These are phyloP conservation scores for Aspergillus novofumigatus DNA, from an alignment of 2,329 filamentous ascomycete species.

Conservation along the genomic window DNA sequence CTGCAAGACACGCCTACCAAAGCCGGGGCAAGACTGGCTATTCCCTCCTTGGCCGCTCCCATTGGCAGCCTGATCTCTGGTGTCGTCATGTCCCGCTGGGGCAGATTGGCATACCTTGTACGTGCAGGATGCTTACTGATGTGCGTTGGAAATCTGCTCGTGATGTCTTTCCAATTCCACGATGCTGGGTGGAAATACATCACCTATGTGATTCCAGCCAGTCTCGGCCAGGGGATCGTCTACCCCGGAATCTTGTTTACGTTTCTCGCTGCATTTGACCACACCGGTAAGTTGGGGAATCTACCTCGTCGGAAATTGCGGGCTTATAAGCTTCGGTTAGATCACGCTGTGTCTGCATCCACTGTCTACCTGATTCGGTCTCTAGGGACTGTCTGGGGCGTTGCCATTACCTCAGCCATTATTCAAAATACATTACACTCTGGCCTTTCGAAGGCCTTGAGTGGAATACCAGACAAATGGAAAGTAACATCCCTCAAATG, in stretches of 20 bases:
- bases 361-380: slow-evolving; percentile 62
- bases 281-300: slow-evolving; percentile 45
- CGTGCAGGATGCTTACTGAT: slow-evolving; percentile 40
- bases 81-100: slow-evolving; percentile 47
- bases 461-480: slow-evolving; percentile 54
- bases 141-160: slow-evolving; percentile 42
- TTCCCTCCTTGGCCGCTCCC: slow-evolving; percentile 45
- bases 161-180: slow-evolving; percentile 39
- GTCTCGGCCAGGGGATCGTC: slow-evolving; percentile 45
- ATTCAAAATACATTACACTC: slow-evolving; percentile 58
- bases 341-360: slow-evolving; percentile 60
- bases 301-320: background rate
- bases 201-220: slow-evolving; percentile 44
- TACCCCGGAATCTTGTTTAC: slow-evolving; percentile 55
- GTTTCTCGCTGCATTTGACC: slow-evolving; percentile 59
- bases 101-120: slow-evolving; percentile 40
- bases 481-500: slow-evolving; percentile 44
- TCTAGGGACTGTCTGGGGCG: slow-evolving; percentile 61
- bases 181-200: slow-evolving; percentile 45
- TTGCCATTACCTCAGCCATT: slow-evolving; percentile 59
- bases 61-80: slow-evolving; percentile 43
- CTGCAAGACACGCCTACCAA: slow-evolving; percentile 42
- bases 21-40: slow-evolving; percentile 42
- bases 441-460: slow-evolving; percentile 51
- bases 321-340: slow-evolving; percentile 30